Evolutionary conservation across 2,329 filamentous ascomycete species (phyloP).

Genomic region (Berkeleyomyces basicola): DNA sequence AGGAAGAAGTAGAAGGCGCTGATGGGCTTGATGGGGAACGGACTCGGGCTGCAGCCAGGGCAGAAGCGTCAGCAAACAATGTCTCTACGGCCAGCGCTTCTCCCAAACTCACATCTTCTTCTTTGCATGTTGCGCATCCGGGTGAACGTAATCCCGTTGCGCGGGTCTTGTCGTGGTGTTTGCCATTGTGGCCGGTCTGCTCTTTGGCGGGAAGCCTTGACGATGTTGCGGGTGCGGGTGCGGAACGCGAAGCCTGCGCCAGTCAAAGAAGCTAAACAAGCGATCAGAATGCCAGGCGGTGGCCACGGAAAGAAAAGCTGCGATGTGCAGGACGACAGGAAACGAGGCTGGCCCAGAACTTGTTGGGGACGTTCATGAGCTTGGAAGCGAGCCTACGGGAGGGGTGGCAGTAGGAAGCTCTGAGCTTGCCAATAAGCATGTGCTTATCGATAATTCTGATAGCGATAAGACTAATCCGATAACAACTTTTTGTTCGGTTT

Average conservation of each 20-base stretch:
- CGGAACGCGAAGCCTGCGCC: background rate
- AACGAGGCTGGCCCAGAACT: background rate
- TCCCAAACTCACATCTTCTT: slow-evolving; percentile 28
- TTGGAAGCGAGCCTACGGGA: background rate
- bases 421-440: slow-evolving; percentile 8
- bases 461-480: background rate
- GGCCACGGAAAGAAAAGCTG: too few relatives aligned
- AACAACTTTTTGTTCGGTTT: slow-evolving; percentile 11
- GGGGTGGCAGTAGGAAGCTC: background rate
- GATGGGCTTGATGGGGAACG: slow-evolving; percentile 46
- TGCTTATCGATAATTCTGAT: slow-evolving; percentile 6
- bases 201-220: background rate
- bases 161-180: slow-evolving; percentile 18
- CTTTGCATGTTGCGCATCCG: slow-evolving; percentile 32
- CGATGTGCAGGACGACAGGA: too few relatives aligned
- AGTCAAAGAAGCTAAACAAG: background rate
- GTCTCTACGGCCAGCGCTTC: background rate
- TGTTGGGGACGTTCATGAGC: background rate
- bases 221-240: background rate
- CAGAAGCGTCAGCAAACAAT: background rate
- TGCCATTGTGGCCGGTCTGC: background rate
- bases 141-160: slow-evolving; percentile 29
- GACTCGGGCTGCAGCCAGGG: slow-evolving; percentile 5
- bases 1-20: slow-evolving; percentile 70
- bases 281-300: background rate